Evolutionary conservation across 345 rosid species (phyloP), one percentile per base, ranked within the genome.

Genomic region (Linum tenue): DNA sequence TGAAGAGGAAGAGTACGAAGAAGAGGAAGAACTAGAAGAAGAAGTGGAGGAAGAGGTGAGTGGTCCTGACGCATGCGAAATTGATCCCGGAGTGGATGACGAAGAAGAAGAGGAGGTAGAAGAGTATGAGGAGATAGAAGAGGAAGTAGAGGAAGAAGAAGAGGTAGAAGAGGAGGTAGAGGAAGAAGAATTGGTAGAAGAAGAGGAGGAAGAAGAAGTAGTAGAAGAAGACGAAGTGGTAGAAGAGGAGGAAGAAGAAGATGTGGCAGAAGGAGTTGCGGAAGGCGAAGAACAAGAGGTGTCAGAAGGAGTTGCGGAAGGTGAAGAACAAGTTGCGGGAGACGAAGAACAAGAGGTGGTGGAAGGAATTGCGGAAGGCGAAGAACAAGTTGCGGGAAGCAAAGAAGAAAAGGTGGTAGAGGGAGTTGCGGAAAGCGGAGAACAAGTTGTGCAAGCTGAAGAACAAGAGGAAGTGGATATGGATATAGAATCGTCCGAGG

Each of bases 331-430:
- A 12, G 67, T 1, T 0, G 51, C 16, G 38, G 65, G 22, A 48
- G 69, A 51, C 14, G 70, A 67, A 12, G 55, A 10, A 3, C 68
- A 58, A 9, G 67, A 70, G 7, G 67, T 22, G 15, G 73, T 65
- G 0, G 77, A 44, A 6, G 76, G 65, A 8, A 72, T 37, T 14
- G 40, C 38, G 0, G 65, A 63, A 5, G 74, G 65, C 42, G 50
- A 6, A 17, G 71, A 67, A 36, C 38, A 40, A 38, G 67, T 61
- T n/a, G 56, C 38, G 0, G 61, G 62, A 1, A 37, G n/a, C 7
- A 64, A 58, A 7, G 51, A 44, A 5, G 60, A 58, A 16, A 64
- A 57, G 22, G 72, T 31, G 0, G 60, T 11, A 5, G 65, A 50
- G 31, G 76, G 39, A 3, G 67, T 14, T 5, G 70, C 36, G 16